Evolutionary conservation across 2,329 filamentous ascomycete species (phyloP).

Genomic region (Parasarocladium wereldwijsianum): DNA sequence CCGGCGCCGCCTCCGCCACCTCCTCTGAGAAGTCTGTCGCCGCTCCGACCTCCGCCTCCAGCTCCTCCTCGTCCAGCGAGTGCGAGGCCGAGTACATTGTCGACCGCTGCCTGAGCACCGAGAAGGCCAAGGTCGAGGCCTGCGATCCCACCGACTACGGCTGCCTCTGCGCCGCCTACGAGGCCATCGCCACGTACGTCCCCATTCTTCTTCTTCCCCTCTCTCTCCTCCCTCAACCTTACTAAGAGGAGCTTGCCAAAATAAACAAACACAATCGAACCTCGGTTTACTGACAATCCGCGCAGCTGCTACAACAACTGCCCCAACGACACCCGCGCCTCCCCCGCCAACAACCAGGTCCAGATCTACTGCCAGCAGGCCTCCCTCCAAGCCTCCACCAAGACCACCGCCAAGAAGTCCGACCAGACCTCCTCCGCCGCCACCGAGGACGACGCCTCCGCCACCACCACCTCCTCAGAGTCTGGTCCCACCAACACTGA

Average conservation of each 20-base stretch:
- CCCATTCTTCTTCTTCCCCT: neutral
- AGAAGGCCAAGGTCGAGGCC: slow-evolving; percentile 21
- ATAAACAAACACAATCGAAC: slow-evolving; percentile 1
- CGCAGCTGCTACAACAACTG: slow-evolving; percentile 41
- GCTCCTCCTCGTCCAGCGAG: slow-evolving; percentile 12
- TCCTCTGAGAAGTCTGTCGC: slow-evolving; percentile 15
- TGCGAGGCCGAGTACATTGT: slow-evolving; percentile 34
- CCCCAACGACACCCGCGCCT: slow-evolving; percentile 28
- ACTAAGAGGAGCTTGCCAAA: neutral
- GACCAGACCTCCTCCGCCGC: slow-evolving; percentile 10
- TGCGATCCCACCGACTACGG: slow-evolving; percentile 27
- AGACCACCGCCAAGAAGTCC: slow-evolving; percentile 13
- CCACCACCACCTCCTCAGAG: slow-evolving; percentile 7
- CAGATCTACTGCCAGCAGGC: slow-evolving; percentile 30
- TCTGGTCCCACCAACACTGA: slow-evolving; percentile 6
- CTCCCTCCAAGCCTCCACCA: slow-evolving; percentile 25
- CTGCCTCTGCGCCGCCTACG: slow-evolving; percentile 30
- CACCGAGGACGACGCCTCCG: slow-evolving; percentile 8
- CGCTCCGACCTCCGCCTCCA: slow-evolving; percentile 11
- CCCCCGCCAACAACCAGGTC: slow-evolving; percentile 21
- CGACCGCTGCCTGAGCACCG: slow-evolving; percentile 24
- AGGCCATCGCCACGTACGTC: slow-evolving; percentile 31
- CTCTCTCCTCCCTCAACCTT: neutral
- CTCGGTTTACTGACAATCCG: slow-evolving; percentile 5
- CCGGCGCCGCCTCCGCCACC: slow-evolving; percentile 6